A percentile compares a stretch with the other conserved stretches of the same genome.
These are phyloP conservation scores for Cladosporium sp. DNA, from an alignment of 2,329 filamentous ascomycete species.

Conservation along the genomic window DNA sequence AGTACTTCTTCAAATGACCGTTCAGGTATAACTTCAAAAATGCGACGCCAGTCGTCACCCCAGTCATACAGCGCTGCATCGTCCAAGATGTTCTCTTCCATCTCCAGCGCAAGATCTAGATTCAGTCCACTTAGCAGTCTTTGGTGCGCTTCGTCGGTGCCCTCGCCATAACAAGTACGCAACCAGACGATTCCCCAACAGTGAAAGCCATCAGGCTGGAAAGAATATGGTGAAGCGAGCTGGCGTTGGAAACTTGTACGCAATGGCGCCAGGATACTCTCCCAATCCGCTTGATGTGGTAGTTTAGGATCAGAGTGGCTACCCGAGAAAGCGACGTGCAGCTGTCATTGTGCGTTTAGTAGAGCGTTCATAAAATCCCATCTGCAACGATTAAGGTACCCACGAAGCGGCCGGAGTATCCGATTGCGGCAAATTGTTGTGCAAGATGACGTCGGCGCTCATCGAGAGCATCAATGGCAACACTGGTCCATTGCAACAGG, in stretches of 20 bases:
- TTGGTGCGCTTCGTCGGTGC: slow-evolving; percentile 7
- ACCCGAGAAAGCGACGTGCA: background rate
- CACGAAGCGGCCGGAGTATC: background rate
- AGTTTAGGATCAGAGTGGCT: background rate
- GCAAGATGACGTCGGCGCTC: background rate
- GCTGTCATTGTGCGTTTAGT: background rate
- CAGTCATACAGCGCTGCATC: slow-evolving; percentile 8
- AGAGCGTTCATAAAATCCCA: background rate
- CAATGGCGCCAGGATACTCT: background rate
- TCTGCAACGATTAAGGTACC: background rate
- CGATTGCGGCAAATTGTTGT: background rate
- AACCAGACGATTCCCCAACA: slow-evolving; percentile 12
- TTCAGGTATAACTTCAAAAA: slow-evolving; percentile 15
- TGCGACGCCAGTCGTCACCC: slow-evolving; percentile 11
- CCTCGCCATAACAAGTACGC: slow-evolving; percentile 17
- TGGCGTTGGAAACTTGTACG: slow-evolving; percentile 7
- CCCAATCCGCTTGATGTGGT: background rate
- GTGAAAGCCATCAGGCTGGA: background rate
- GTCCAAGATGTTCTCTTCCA: slow-evolving; percentile 14
- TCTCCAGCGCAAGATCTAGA: slow-evolving; percentile 9
- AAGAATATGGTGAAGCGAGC: slow-evolving; percentile 3
- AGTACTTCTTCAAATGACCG: slow-evolving; percentile 1
- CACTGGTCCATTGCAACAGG: background rate
- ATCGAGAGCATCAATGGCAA: background rate
- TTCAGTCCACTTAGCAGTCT: background rate